Percentiles rank a stretch among this genome's conserved stretches.
These are phyloP conservation scores for Eimeria acervulina DNA, from an alignment of 169 alveolate species.

Conservation along the genomic window DNA sequence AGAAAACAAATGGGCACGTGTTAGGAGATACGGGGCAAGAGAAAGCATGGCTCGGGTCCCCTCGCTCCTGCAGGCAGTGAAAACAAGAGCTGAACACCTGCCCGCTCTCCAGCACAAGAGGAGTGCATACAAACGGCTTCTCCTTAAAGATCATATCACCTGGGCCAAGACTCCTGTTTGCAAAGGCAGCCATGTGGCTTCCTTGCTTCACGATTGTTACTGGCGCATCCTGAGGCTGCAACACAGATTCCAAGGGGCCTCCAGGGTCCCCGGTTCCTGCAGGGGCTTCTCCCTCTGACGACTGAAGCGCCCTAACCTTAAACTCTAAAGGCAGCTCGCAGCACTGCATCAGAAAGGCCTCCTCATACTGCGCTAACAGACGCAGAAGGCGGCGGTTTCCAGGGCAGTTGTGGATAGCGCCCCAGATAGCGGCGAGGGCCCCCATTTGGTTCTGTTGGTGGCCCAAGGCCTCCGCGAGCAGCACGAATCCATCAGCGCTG, in stretches of 20 bases:
- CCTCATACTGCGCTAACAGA: constrained; percentile 39
- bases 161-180: constrained; percentile 52
- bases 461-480: constrained; percentile 31
- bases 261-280: not conserved
- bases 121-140: constrained; percentile 80
- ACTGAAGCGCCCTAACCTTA: not conserved
- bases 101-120: constrained; percentile 66
- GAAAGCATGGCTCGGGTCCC: constrained; percentile 85
- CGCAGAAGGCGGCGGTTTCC: constrained; percentile 54
- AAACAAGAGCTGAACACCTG: constrained; percentile 89
- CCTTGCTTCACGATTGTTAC: constrained; percentile 59
- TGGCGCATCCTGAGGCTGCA: constrained; percentile 35
- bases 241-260: not conserved
- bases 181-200: constrained; percentile 37
- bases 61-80: constrained; percentile 92
- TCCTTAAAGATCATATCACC: constrained; percentile 71
- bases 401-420: constrained; percentile 62
- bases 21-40: constrained; percentile 93
- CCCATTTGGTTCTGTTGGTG: constrained; percentile 42
- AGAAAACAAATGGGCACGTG: constrained; percentile 92
- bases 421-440: constrained; percentile 34
- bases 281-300: not conserved
- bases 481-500: constrained; percentile 54
- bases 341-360: constrained; percentile 39
- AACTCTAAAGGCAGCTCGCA: constrained; percentile 47